Percentiles rank a stretch among this genome's conserved stretches.
phyloP scores from a whole-genome alignment of 208 protist species.

The Strigomonas galati region DNA sequence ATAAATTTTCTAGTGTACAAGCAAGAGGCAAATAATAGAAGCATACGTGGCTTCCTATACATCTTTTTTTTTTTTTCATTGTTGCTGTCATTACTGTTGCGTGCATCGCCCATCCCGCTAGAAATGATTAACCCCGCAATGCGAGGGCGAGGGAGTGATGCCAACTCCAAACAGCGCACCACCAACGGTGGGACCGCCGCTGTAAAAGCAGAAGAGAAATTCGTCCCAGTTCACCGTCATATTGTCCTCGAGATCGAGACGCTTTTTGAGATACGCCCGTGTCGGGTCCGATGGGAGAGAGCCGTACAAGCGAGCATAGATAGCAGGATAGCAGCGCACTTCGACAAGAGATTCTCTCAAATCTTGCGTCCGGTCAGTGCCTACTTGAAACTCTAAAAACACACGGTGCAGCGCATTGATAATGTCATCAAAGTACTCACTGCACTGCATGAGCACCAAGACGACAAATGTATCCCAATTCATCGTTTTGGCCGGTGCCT shows the following conservation, averaged over 20 bases:
- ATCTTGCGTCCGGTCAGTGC: slow-evolving; percentile 17
- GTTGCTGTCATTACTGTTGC: too few relatives aligned
- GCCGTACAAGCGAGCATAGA: slow-evolving; percentile 25
- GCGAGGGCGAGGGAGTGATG: too few relatives aligned
- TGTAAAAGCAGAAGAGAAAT: slow-evolving; percentile 72
- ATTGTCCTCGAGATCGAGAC: slow-evolving; percentile 37
- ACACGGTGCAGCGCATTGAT: slow-evolving; percentile 35
- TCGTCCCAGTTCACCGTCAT: slow-evolving; percentile 77
- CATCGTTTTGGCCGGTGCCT: slow-evolving; percentile 32
- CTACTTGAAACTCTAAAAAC: slow-evolving; percentile 70
- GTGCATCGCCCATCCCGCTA: too few relatives aligned
- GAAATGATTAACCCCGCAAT: too few relatives aligned
- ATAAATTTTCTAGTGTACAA: too few relatives aligned
- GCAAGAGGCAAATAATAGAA: too few relatives aligned
- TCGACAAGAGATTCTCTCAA: neutral
- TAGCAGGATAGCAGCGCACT: too few relatives aligned
- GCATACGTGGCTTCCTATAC: too few relatives aligned
- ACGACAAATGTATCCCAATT: slow-evolving; percentile 64
- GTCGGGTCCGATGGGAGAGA: slow-evolving; percentile 23
- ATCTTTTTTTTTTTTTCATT: too few relatives aligned
- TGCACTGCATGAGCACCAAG: slow-evolving; percentile 48
- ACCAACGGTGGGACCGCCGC: slow-evolving; percentile 4
- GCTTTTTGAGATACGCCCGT: slow-evolving; percentile 22
- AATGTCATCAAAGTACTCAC: slow-evolving; percentile 35
- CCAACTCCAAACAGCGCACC: too few relatives aligned